Evolutionary conservation across 768 basidiomycete genomes (phyloP).

Genomic region (Leccinum truebloodii): DNA sequence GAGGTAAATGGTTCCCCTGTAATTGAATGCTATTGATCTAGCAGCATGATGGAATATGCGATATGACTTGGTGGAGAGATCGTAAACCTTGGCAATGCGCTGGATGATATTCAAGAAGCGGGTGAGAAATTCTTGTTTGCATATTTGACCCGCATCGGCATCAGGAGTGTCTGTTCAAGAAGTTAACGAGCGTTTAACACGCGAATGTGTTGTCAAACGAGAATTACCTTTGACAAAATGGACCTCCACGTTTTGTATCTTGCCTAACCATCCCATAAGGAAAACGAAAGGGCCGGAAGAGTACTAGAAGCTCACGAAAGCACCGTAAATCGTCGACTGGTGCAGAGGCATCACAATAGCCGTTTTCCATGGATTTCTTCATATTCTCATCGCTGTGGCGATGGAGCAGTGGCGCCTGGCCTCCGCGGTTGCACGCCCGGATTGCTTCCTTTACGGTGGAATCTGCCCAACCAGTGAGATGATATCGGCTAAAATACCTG

Average conservation of each 20-base stretch:
- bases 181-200: no score
- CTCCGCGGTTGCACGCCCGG: not conserved
- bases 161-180: no score
- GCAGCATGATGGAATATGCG: constrained; percentile 80
- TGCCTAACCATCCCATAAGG: no score
- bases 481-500: no score
- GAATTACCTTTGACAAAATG: no score
- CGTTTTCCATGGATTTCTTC: constrained; percentile 58
- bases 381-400: constrained; percentile 61
- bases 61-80: constrained; percentile 63
- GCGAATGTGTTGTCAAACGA: no score
- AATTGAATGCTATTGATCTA: constrained; percentile 89
- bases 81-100: constrained; percentile 64
- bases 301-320: constrained; percentile 41
- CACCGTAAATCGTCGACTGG: constrained; percentile 53
- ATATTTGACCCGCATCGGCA: no score
- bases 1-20: constrained; percentile 78
- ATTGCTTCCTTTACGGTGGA: not conserved
- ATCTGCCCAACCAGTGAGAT: not conserved
- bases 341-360: constrained; percentile 76
- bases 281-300: no score
- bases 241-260: no score
- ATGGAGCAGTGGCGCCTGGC: constrained; percentile 22
- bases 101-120: constrained; percentile 2
- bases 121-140: no score